Evolutionary conservation across 164 flowering plant species (phyloP), one percentile per base, ranked within the genome.

Genomic region (Brasenia schreberi): DNA sequence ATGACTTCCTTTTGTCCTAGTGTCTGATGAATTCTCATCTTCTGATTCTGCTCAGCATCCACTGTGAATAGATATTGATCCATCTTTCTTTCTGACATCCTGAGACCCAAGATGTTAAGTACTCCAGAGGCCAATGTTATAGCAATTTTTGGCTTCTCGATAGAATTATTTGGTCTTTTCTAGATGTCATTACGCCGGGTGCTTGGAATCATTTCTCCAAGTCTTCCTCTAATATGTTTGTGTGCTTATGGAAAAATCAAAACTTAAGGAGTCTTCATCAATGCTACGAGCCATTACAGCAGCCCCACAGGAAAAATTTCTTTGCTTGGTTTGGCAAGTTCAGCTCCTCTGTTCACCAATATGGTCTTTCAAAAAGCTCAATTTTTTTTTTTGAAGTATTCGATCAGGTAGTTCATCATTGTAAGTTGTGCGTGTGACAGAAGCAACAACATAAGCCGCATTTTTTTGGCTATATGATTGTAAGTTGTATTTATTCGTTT

Each of bases 1-100:
- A 43, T 85, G 65, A 9, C 53, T 62, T 27, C 18, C 27, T 42
- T 64, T 23, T 18, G 56, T 39, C 23, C 64, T 9, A 16, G 6
- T 39, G 6, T n/a, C 39, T 17, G 42, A 19, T 11, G 39, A 43
- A 19, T 60, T 61, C 56, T 53, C 64, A 49, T 49, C 10, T 9
- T 49, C 56, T 14, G 10, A 9, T 2, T 49, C 56, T 33, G 16
- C 16, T 49, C 56, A 49, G 56, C 56, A 49, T 9, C 56, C 10
- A 9, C 56, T 49, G 56, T 49, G 56, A 49, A 49, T 49, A 49
- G 12, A 49, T 33, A 49, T 7, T 49, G 10, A 14, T 49, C 0
- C 16, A 49, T 49, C 56, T 14, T 49, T 49, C 16, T 6, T 49
- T 49, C 56, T 5, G 39, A 49, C 16, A 9, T 49, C 56, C 56